phyloP scores from a whole-genome alignment of 306 rosid genomes.

The Gastrolobium bilobum region DNA sequence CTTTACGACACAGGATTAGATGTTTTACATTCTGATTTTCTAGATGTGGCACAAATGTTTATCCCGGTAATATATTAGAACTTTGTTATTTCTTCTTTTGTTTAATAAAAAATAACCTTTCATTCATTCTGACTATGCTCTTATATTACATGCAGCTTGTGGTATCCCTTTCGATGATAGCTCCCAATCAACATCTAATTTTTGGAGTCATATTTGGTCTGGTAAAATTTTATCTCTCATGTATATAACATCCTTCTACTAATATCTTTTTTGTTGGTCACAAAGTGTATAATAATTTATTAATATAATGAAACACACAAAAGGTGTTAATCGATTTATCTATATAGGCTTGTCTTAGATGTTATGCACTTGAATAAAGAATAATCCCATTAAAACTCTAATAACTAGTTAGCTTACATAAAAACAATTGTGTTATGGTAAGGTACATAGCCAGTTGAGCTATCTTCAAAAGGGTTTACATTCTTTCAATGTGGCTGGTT shows the following conservation, averaged over 20 bases:
- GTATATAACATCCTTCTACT: background rate
- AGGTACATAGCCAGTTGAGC: no score
- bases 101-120: background rate
- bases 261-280: background rate
- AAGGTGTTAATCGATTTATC: background rate
- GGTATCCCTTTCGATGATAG: slow-evolving; percentile 39
- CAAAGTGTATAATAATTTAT: no score
- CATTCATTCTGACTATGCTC: background rate
- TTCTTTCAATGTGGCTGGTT: no score
- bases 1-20: no score
- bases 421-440: no score
- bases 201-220: slow-evolving; percentile 26
- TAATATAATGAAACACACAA: background rate
- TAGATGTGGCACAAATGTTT: no score
- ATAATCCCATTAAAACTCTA: background rate
- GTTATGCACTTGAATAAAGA: background rate
- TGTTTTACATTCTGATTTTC: no score
- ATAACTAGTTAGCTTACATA: background rate
- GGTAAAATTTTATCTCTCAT: slow-evolving; percentile 32
- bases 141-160: slow-evolving; percentile 38
- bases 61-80: background rate
- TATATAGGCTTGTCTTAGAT: no score
- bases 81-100: background rate
- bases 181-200: slow-evolving; percentile 36
- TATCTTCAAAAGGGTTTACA: no score